phyloP scores from a whole-genome alignment of 2,329 filamentous ascomycete species.

The Furcasterigmium sp. region DNA sequence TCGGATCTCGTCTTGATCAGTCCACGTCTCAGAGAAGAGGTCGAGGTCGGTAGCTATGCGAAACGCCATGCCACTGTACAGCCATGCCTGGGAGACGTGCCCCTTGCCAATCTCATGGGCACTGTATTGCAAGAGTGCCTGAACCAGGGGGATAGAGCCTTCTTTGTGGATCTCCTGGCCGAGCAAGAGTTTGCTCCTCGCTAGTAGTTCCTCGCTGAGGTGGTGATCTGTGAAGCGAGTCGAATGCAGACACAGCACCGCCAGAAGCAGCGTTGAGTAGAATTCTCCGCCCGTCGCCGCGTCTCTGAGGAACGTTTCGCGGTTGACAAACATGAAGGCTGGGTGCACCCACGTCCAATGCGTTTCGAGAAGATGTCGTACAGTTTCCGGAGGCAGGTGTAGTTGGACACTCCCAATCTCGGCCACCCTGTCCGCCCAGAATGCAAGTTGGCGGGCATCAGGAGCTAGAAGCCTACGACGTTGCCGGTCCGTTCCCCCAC shows the following conservation, averaged over 20 bases:
- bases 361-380: neutral
- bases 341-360: conserved; percentile 1
- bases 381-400: neutral
- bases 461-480: no score
- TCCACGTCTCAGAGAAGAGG: no score
- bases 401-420: neutral
- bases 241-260: conserved; percentile 1
- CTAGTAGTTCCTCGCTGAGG: neutral
- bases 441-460: neutral
- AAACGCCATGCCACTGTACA: conserved; percentile 24
- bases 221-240: conserved; percentile 1
- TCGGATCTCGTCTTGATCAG: no score
- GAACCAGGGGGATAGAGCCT: no score
- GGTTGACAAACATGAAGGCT: neutral
- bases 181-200: neutral
- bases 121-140: no score
- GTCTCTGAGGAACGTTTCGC: neutral
- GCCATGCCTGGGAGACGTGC: conserved; percentile 19
- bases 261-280: neutral
- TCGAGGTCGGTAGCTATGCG: conserved; percentile 20
- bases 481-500: no score
- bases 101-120: no score
- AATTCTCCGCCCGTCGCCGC: neutral
- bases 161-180: conserved; percentile 1
- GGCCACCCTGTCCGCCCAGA: neutral